Evolutionary conservation across 2,329 filamentous ascomycete species (phyloP).

Genomic region (Penicillium frequentans): DNA sequence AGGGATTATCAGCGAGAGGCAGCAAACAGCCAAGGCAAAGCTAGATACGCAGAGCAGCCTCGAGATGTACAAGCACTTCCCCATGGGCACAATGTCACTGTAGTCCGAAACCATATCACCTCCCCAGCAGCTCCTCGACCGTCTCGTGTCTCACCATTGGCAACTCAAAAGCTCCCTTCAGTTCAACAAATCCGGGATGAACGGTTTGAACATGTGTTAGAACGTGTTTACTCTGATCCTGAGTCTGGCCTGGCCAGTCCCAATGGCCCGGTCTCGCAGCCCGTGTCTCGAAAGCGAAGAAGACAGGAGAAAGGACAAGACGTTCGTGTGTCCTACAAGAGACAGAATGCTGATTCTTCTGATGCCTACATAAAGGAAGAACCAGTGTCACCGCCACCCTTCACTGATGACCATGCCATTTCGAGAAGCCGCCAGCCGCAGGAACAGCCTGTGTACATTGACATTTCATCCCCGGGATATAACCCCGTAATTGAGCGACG

Average conservation of each 20-base stretch:
- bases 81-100: conserved; percentile 53
- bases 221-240: conserved; percentile 26
- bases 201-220: conserved; percentile 37
- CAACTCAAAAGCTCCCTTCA: conserved; percentile 52
- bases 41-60: conserved; percentile 41
- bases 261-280: conserved; percentile 39
- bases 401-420: conserved; percentile 46
- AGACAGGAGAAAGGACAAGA: conserved; percentile 41
- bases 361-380: conserved; percentile 63
- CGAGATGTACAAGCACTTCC: conserved; percentile 40
- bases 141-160: conserved; percentile 63
- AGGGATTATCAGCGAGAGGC: conserved; percentile 26
- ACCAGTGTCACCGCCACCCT: conserved; percentile 61
- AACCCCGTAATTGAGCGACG: conserved; percentile 35
- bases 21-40: conserved; percentile 34
- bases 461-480: conserved; percentile 44
- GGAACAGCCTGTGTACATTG: conserved; percentile 50
- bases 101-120: conserved; percentile 72
- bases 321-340: conserved; percentile 33
- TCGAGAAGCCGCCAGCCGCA: conserved; percentile 36
- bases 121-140: conserved; percentile 74
- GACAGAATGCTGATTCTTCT: conserved; percentile 36
- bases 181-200: conserved; percentile 58
- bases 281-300: conserved; percentile 54
- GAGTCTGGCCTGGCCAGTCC: conserved; percentile 47